Conservation (phyloP, 805 yeast genomes). For the Ogataea haglerorum region DNA sequence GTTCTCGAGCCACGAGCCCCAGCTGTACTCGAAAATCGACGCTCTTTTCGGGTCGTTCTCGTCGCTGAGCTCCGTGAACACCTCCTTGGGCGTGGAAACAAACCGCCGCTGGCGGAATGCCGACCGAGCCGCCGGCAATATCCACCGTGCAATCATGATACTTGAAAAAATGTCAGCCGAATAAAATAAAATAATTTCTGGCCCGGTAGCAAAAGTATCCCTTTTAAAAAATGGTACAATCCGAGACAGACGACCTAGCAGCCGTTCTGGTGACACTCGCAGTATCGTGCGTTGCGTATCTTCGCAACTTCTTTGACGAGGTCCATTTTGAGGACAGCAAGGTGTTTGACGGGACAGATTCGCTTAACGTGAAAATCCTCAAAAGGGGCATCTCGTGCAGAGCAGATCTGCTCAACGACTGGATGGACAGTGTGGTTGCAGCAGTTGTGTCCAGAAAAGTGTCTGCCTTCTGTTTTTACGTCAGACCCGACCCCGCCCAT, state of each 20-base stretch:
- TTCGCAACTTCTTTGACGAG: slow-evolving; percentile 57
- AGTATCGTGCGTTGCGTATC: slow-evolving; percentile 44
- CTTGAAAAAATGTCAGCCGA: neutral
- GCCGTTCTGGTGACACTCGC: slow-evolving; percentile 3
- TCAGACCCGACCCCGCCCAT: slow-evolving; percentile 41
- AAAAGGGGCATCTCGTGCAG: slow-evolving; percentile 43
- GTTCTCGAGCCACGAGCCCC: slow-evolving; percentile 93
- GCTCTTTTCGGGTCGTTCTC: slow-evolving; percentile 65
- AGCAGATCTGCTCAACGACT: slow-evolving; percentile 47
- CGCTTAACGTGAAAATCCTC: slow-evolving; percentile 47
- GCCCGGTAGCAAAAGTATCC: no score
- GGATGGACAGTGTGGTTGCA: slow-evolving; percentile 45
- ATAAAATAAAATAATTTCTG: no score
- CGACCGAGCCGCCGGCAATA: slow-evolving; percentile 3
- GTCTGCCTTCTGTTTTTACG: slow-evolving; percentile 44
- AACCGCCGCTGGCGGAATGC: slow-evolving; percentile 6
- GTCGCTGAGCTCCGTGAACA: slow-evolving; percentile 55
- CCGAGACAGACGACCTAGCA: neutral
- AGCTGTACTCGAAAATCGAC: slow-evolving; percentile 78
- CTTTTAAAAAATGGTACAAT: neutral
- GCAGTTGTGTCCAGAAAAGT: slow-evolving; percentile 31
- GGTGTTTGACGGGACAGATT: slow-evolving; percentile 38
- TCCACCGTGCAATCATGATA: slow-evolving; percentile 6
- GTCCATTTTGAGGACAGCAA: slow-evolving; percentile 48
- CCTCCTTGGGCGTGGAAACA: slow-evolving; percentile 27